These are phyloP conservation scores for Artemisia tridentata DNA, from an alignment of 129 eudicot species.

Conservation along the genomic window DNA sequence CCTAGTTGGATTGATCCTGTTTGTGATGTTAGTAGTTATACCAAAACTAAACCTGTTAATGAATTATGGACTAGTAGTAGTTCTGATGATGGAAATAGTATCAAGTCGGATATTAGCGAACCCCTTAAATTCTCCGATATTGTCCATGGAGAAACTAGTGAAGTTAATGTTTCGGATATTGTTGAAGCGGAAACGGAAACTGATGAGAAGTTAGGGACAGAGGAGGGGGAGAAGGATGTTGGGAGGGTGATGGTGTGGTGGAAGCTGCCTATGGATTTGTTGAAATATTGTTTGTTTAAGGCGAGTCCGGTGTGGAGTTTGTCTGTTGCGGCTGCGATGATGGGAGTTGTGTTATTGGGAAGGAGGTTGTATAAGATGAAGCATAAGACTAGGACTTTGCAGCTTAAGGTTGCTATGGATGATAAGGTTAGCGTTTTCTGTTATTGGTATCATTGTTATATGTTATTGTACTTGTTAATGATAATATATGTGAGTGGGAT, in stretches of 20 bases:
- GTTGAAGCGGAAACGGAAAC: slow-evolving; percentile 25
- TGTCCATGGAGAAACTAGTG: not conserved
- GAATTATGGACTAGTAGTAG: slow-evolving; percentile 45
- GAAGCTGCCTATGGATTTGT: slow-evolving; percentile 81
- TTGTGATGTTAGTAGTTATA: slow-evolving; percentile 23
- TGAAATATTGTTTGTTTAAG: slow-evolving; percentile 61
- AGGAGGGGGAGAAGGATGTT: slow-evolving; percentile 8
- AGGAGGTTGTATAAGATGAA: slow-evolving; percentile 68
- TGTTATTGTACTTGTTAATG: not conserved
- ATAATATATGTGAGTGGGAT: too few species aligned
- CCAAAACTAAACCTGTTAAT: slow-evolving; percentile 27
- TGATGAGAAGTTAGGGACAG: slow-evolving; percentile 9
- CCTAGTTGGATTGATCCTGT: slow-evolving; percentile 85
- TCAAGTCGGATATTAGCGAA: slow-evolving; percentile 21
- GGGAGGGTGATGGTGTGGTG: slow-evolving; percentile 67
- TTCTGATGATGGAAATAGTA: slow-evolving; percentile 38
- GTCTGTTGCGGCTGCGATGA: slow-evolving; percentile 80
- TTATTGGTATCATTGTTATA: not conserved
- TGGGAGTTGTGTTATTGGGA: slow-evolving; percentile 79
- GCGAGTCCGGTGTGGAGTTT: slow-evolving; percentile 83
- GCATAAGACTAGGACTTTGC: slow-evolving; percentile 60
- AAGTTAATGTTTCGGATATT: slow-evolving; percentile 18
- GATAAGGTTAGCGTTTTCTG: slow-evolving; percentile 64
- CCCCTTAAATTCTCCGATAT: too few species aligned
- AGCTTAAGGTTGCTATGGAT: slow-evolving; percentile 64